Evolutionary conservation across 495 filamentous ascomycete species (phyloP).

Genomic region (Hyaloscypha variabilis): DNA sequence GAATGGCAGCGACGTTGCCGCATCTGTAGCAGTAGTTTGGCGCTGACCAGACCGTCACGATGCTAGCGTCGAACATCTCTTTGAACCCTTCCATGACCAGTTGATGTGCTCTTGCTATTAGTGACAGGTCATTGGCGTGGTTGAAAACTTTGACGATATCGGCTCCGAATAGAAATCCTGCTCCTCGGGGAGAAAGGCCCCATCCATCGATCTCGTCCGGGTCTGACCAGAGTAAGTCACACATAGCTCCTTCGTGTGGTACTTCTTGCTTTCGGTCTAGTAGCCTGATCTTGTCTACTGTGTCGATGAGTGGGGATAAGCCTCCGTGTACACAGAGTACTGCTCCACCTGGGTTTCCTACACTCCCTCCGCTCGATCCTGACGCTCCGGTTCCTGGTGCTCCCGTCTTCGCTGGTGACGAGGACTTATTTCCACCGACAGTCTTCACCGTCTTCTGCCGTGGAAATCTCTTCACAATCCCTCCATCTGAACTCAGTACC

Average conservation of each 20-base stretch:
- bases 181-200: constrained; percentile 92
- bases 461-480: constrained; percentile 73
- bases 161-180: constrained; percentile 93
- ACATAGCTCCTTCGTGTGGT: constrained; percentile 98
- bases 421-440: constrained; percentile 25
- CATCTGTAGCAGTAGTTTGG: constrained; percentile 99
- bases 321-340: constrained; percentile 96
- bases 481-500: constrained; percentile 79
- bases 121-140: constrained; percentile 83
- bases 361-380: constrained; percentile 63
- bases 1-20: constrained; percentile 93
- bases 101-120: constrained; percentile 95
- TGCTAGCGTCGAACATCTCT: constrained; percentile 94
- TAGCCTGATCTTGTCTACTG: constrained; percentile 92
- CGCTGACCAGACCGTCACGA: constrained; percentile 96
- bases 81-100: constrained; percentile 99
- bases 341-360: constrained; percentile 71
- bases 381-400: constrained; percentile 80
- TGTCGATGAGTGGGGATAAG: constrained; percentile 87
- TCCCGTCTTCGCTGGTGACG: constrained; percentile 55
- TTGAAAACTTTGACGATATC: constrained; percentile 98
- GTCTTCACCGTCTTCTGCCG: constrained; percentile 40
- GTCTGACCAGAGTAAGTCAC: constrained; percentile 96
- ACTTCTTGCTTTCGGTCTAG: constrained; percentile 98
- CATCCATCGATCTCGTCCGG: constrained; percentile 98